Evolutionary conservation across 1,139 yeast species (phyloP), one percentile per base, ranked within the genome.

Genomic region (Kluyveromyces marxianus): DNA sequence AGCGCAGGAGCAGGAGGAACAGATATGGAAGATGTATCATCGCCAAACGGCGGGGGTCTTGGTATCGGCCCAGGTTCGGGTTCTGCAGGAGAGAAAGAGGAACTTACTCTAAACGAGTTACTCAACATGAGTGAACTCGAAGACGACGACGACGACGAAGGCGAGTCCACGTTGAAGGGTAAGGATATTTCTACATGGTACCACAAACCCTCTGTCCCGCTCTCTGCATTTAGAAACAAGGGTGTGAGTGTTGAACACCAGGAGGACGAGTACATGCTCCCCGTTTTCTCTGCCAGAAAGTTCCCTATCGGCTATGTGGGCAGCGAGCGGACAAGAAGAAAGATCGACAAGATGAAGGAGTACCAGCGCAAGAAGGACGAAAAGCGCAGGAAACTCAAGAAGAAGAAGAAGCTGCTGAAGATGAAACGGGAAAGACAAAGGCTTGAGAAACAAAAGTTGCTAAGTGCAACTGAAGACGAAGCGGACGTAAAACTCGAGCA

Each of bases 141-240:
- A 56, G 89, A 85, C 55, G 87, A 79, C 42, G 86, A 81, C 30
- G 30, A 36, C 8, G 39, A 36, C 8, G 30, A 25, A 25, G 53
- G 46, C 52, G 56, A 35, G 45, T 43, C 35, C 25, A 25, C 30
- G 21, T n/a, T 5, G 31, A 27, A 24, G 10, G 32, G 44, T 10
- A 34, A 35, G 34, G 49, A 49, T 8, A 50, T 50, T 8, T 50
- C 58, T 7, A 62, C 55, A 45, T 62, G 66, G 66, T 62, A 59
- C 47, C 42, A 41, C 34, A 76, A 77, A 54, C 75, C 77, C 40
- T 76, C 77, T 50, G 86, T 87, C 7, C 96, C 97, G 2, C 67
- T 89, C 37, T 87, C 95, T 4, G 96, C 97, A 1, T 89, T 89
- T 62, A 72, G 97, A 57, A 89, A 88, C 65, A 83, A 87, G 58